Evolutionary conservation across 2,329 filamentous ascomycete species (phyloP), one percentile per base, ranked within the genome.

Genomic region (Neopestalotiopsis clavispora): DNA sequence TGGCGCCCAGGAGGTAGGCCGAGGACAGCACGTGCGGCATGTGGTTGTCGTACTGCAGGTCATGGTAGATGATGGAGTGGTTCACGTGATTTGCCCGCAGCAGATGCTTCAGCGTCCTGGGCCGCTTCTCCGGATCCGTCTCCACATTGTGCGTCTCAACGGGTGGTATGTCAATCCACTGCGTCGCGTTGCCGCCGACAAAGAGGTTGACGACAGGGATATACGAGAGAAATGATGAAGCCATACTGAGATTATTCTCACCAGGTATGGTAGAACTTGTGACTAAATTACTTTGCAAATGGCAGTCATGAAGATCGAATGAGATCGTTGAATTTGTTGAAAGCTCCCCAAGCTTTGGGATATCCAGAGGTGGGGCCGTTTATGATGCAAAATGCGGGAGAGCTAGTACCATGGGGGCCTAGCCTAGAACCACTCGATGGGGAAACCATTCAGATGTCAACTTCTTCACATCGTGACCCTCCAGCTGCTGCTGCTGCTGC

Each of bases 61-160:
- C 79, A 78, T 95, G 90, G 79, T 93, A 96, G 67, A 97, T 82
- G 73, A 98, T 91, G 40, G 94, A 90, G 80, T 97, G 89, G 78
- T 96, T 97, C 73, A 91, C 91, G 82, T 99, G 96, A 79, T 98
- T 98, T 66, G 95, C 91, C 80, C 93, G 94, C 70, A 99, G 80
- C 14, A 99, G 85, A 81, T 98, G 94, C 83, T 97, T 98, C 71
- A 99, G 85, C 23, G 93, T 93, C 70, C 95, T 87, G 20, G 92
- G 90, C 68, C 92, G 86, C 79, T 94, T 95, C 77, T 97, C 94
- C 9, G 90, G 87, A 62, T 90, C 86, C 4, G 91, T 92, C 82
- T 98, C 95, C 74, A 97, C 87, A 78, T 92, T 89, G 80, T 97
- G 90, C 68, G 94, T 85, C 72, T 92, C 84, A 67, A 95, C 91